These are phyloP conservation scores for Bruguiera sexangula DNA, from an alignment of 345 rosid species.

Conservation along the genomic window DNA sequence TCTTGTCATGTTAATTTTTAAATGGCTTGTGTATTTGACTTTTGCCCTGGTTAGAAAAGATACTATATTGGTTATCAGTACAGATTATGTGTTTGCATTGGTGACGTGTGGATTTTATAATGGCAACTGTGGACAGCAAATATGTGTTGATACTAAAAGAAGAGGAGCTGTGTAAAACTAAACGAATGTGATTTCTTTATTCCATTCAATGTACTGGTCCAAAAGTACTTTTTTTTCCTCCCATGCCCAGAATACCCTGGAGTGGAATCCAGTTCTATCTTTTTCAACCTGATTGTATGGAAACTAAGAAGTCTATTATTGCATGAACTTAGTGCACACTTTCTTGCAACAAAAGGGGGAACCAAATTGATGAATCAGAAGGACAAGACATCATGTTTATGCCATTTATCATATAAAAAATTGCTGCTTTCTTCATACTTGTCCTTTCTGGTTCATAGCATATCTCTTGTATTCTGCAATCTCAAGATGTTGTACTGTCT, in stretches of 20 bases:
- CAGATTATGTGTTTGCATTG: background rate
- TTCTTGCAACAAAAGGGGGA: background rate
- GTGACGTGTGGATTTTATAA: background rate
- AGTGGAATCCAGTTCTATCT: background rate
- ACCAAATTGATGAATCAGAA: background rate
- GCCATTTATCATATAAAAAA: background rate
- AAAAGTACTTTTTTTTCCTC: too few species aligned
- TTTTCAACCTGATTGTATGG: background rate
- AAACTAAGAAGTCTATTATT: background rate
- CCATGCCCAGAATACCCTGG: too few species aligned
- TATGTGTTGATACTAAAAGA: background rate
- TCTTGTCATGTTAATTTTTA: background rate
- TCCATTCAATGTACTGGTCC: background rate
- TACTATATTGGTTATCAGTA: background rate
- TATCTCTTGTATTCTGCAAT: constrained; percentile 3
- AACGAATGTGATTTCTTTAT: background rate
- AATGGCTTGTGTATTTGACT: background rate
- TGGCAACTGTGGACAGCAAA: background rate
- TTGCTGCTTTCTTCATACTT: background rate
- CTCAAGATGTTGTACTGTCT: constrained; percentile 12
- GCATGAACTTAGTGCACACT: background rate
- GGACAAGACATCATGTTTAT: background rate
- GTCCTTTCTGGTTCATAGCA: background rate
- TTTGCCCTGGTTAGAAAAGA: background rate
- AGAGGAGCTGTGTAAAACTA: background rate